Evolutionary conservation across 2,329 filamentous ascomycete species (phyloP), one percentile per base, ranked within the genome.

Genomic region (Epichloe amarillans): DNA sequence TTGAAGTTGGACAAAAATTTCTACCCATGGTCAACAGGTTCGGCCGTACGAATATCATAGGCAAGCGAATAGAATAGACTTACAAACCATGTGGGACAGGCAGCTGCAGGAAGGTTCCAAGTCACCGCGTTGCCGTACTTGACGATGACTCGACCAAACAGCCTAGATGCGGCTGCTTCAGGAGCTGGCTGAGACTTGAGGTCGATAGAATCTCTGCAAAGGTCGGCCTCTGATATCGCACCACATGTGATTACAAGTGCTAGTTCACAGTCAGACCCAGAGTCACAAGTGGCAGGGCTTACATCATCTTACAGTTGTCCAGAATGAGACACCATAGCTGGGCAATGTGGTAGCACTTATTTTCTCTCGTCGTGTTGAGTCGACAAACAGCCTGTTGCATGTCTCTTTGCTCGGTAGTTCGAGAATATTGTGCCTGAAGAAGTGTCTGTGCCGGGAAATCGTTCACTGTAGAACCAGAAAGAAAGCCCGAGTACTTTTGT

Each of bases 321-420:
- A 76, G 53, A 6, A 73, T 60, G 5, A 76, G 55, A 53, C 67
- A 71, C 73, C 73, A 76, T 10, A 74, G 50, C 54, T 76, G 73
- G 1, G 68, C 62, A 43, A 75, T 68, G 50, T 76, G 72, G 50
- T 73, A 75, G 49, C 71, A 75, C 17, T 67, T 57, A 2, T 62
- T 65, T 10, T 61, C 54, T 0, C 62, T 62, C 3, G 62, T 64
- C 40, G 63, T 61, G 1, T 62, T 62, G 14, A 67, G 58, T 49
- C 67, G 65, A 48, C 72, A 68, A 8, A 74, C 67, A 3, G 69
- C 72, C 54, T 75, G 73, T 26, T 66, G 59, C 69, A 74, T 68
- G 39, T 75, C 72, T 48, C 72, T 62, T 35, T 67, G 61, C 26
- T 63, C 59, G 3, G 60, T 58, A 5, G 62, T 66, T 4, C 67